Conservation (phyloP, 1,284 basidiomycete genomes). For the Butyriboletus appendiculatus region DNA sequence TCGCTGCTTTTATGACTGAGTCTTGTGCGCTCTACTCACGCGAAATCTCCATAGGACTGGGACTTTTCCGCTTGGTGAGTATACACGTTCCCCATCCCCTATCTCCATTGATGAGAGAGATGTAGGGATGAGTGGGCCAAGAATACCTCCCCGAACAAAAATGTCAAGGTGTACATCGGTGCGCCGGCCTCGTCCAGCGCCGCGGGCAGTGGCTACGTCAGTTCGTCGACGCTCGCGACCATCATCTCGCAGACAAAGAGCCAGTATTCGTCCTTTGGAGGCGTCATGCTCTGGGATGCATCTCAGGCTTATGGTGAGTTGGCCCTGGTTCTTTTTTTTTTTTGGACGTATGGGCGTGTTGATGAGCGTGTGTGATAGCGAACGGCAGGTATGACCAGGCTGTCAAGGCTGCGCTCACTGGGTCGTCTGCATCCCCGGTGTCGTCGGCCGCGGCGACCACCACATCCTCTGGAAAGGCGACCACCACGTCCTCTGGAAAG, state of each 20-base stretch:
- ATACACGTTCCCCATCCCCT: background rate
- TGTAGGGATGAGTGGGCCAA: constrained; percentile 67
- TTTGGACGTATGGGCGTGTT: background rate
- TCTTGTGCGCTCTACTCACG: background rate
- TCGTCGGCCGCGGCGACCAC: constrained; percentile 1
- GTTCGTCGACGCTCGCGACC: constrained; percentile 43
- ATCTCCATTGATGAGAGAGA: background rate
- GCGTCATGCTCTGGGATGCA: constrained; percentile 69
- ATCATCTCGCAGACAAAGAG: constrained; percentile 47
- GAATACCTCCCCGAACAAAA: constrained; percentile 53
- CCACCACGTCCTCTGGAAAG: background rate
- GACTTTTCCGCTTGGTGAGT: constrained; percentile 53
- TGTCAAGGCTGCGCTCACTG: constrained; percentile 51
- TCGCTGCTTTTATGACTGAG: background rate
- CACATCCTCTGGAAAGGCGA: background rate
- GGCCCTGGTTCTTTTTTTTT: no score
- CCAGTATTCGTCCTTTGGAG: constrained; percentile 64
- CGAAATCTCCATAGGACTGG: constrained; percentile 40
- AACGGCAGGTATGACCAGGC: constrained; percentile 54
- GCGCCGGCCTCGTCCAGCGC: constrained; percentile 53
- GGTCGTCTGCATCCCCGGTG: constrained; percentile 5
- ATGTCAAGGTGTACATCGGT: constrained; percentile 65
- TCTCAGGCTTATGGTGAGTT: constrained; percentile 56
- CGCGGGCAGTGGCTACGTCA: constrained; percentile 53
- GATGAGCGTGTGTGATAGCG: constrained; percentile 32